Evolutionary conservation across 352 stramenopile genomes (phyloP).

Genomic region (Phytopythium cucurbitacearum): DNA sequence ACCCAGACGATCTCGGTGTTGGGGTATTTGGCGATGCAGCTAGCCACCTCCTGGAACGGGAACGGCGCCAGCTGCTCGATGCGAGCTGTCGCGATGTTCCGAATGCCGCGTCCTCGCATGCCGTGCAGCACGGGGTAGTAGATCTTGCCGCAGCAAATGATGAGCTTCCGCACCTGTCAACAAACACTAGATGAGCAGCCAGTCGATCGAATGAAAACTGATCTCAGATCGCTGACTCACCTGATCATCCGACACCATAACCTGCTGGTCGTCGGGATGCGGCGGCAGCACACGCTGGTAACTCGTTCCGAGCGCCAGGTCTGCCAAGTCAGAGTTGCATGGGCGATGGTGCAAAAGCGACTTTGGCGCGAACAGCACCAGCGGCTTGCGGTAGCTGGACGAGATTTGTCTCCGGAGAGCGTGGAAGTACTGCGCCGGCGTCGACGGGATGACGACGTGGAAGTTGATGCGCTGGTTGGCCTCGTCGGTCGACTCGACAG

Average conservation of each 20-base stretch:
- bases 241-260: constrained; percentile 61
- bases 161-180: constrained; percentile 61
- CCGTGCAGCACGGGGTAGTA: constrained; percentile 74
- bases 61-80: constrained; percentile 94
- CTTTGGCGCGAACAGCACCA: constrained; percentile 82
- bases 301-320: constrained; percentile 50
- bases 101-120: constrained; percentile 48
- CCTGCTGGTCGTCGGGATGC: constrained; percentile 62
- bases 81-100: constrained; percentile 63
- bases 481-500: constrained; percentile 20
- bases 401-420: constrained; percentile 85
- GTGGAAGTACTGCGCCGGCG: constrained; percentile 97
- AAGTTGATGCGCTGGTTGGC: constrained; percentile 65
- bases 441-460: constrained; percentile 75
- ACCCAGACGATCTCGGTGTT: constrained; percentile 97
- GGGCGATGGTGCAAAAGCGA: constrained; percentile 79
- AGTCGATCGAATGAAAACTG: background rate
- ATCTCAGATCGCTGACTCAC: constrained; percentile 16
- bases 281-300: constrained; percentile 73
- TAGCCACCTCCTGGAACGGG: constrained; percentile 94
- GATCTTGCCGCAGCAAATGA: constrained; percentile 84
- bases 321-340: constrained; percentile 69
- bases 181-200: constrained; percentile 7
- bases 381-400: constrained; percentile 69
- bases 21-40: constrained; percentile 86